Conservation (phyloP, 495 filamentous ascomycete genomes). For the Neurospora cerealis region DNA sequence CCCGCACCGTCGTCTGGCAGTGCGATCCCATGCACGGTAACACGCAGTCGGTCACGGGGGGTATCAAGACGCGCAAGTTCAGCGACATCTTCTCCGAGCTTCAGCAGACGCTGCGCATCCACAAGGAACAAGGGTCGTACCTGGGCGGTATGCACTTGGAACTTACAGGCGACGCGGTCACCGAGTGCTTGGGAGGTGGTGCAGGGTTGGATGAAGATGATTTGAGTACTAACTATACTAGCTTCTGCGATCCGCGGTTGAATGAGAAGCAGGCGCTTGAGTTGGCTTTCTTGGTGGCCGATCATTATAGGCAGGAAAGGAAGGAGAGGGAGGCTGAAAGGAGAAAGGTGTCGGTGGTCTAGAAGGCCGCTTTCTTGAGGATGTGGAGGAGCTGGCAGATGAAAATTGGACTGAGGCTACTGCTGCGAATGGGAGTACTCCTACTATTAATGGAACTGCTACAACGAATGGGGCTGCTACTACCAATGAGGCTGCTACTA, state of each 20-base stretch:
- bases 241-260: constrained; percentile 86
- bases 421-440: not conserved
- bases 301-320: constrained; percentile 49
- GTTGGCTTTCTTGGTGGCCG: constrained; percentile 86
- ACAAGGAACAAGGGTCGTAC: constrained; percentile 69
- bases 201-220: constrained; percentile 82
- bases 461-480: not conserved
- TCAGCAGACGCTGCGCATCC: constrained; percentile 66
- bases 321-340: constrained; percentile 1
- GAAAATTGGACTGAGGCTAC: not conserved
- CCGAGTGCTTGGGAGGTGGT: constrained; percentile 89
- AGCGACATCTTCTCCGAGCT: constrained; percentile 78
- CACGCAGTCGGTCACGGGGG: constrained; percentile 55
- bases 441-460: not conserved
- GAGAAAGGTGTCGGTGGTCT: not conserved
- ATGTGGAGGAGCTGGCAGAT: not conserved
- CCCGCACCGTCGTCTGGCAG: constrained; percentile 84
- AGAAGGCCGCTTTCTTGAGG: not conserved
- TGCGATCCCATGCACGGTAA: constrained; percentile 99
- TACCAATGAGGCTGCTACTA: not conserved
- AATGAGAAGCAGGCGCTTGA: constrained; percentile 98
- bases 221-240: constrained; percentile 77
- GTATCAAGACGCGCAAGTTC: constrained; percentile 85
- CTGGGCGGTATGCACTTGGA: constrained; percentile 93
- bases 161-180: constrained; percentile 89